Base-by-base conservation (phyloP, 805 yeast species). In the Metschnikowia aberdeeniae region DNA sequence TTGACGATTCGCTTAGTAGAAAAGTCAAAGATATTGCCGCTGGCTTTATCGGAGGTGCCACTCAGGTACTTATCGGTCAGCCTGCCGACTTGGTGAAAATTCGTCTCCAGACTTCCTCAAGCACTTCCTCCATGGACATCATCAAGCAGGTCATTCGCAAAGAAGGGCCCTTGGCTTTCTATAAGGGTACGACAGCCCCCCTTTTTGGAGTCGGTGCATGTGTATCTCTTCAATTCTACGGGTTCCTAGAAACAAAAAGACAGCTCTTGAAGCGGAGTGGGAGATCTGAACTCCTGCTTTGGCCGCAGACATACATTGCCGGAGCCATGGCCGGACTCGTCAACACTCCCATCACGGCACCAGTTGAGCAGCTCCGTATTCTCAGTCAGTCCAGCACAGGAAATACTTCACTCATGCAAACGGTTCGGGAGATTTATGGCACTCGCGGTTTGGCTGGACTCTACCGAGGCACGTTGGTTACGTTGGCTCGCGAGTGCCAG, bases 251-350 rank as follows among this genome's bases (percentile, higher is more conserved):
- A 57, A 73, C 85, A 30, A 80, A 78, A 56, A 67, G 92, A 46
- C 85, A 78, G 58, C 51, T 82, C 19, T 56, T 75, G 44, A 61
- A 62, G 6, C 45, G 36, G 7, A 56, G 50, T 42, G 60, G 63
- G 5, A 52, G 52, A 24, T 47, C 47, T 19, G 65, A 64, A 26
- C 61, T 81, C 44, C 74, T 73, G 39, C 65, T 76, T 34, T 70
- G 75, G 75, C 76, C 78, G 2, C 84, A 82, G 47, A 76, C 79
- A 19, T 82, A 80, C 56, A 44, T 76, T 19, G 78, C 83, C 4
- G 88, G 88, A 4, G 85, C 86, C 0, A 60, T 68, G 43, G 87
- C 87, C 0, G 88, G 88, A 3, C 58, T 80, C 0, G 81, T 81
- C n/a, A 82, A 82, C 54, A 70, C 84, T 0, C 78, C 85, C 3